Base-by-base conservation (phyloP, 257 asterid species). In the Lycium barbarum region DNA sequence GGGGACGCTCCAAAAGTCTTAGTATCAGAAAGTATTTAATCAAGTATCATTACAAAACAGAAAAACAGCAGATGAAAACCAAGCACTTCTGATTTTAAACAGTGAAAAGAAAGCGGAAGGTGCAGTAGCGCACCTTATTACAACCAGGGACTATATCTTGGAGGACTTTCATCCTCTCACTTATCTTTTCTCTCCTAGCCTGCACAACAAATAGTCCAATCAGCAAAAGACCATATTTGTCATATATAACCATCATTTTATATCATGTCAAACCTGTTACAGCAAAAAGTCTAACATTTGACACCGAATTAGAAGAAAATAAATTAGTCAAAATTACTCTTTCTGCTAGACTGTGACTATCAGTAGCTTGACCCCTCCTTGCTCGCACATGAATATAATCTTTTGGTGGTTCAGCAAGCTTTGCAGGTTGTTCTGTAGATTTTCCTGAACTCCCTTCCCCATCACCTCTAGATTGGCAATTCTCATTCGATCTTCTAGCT, bases 101-200 rank as follows among this genome's bases (percentile, higher is more conserved):
- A 83, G 38, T 9, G 45, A 54, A 83, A 58, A 20, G 83, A 80
- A n/a, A 73, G 10, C 3, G 14, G 38, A 84, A 35, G 15, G 54
- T 40, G 79, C 54, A 26, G 18, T 53, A 53, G 11, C 5, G 36
- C 79, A 91, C 93, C 93, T 89, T 91, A 85, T 89, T 89, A 84
- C 93, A 89, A 22, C 93, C 93, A 85, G 93, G 93, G 84, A 91
- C 93, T 47, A 91, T 57, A 84, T 89, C 91, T 87, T 91, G 93
- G 40, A 91, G 92, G 83, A 86, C 87, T 88, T 89, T 91, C 93
- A 91, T 91, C 85, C 93, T 85, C 80, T 89, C 91, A 74, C 92
- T 89, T 40, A 91, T 91, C 88, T 91, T 91, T 79, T 91, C 93
- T 86, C 93, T 86, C 86, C 92, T 89, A 9, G 90, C 92, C 93